Base-by-base conservation (phyloP, 2,329 filamentous ascomycete genomes). In the Stemphylium beticola region DNA sequence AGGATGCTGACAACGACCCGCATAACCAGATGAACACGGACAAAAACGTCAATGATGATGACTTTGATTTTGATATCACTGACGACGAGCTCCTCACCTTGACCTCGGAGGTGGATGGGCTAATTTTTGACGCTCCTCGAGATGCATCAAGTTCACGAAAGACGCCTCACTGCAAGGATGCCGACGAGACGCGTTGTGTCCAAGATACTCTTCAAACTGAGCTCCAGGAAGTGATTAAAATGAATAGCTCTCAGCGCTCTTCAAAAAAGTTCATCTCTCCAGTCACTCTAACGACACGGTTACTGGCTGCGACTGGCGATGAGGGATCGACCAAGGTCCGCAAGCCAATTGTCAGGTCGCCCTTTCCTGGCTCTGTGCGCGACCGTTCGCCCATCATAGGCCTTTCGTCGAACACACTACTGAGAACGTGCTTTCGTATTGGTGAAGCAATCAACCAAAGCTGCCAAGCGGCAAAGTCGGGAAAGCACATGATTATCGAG, bases 371-470 rank as follows among this genome's bases (percentile, higher is more conserved):
- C 4, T 73, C 75, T 15, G 73, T 83, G 15, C 74, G 74, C 2
- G 82, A 85, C 63, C 78, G 82, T 31, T 85, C 83, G 18, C 79
- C 79, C 2, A 76, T 88, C 4, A 74, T 81, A 12, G 84, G 85
- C 8, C 63, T 85, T 2, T 81, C 81, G 0, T 75, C 81, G 1
- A 68, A 74, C 9, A 74, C 66, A 0, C 54, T 82, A 6, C 74
- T 87, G 11, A 81, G 84, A 10, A 85, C 83, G 0, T 89, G 86
- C 66, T 90, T 90, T 61, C 81, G 86, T 22, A 78, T 88, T 20
- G 83, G 83, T 3, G 85, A 89, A 64, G 81, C 88, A 52, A 68
- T 85, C 42, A 82, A 79, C 43, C 77, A 78, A 41, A 81, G 81
- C 32, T 74, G 70, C 45, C 77, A 77, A 46, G 77, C 78, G 11